phyloP scores from a whole-genome alignment of 345 rosid genomes.

The Odontarrhena argentea region DNA sequence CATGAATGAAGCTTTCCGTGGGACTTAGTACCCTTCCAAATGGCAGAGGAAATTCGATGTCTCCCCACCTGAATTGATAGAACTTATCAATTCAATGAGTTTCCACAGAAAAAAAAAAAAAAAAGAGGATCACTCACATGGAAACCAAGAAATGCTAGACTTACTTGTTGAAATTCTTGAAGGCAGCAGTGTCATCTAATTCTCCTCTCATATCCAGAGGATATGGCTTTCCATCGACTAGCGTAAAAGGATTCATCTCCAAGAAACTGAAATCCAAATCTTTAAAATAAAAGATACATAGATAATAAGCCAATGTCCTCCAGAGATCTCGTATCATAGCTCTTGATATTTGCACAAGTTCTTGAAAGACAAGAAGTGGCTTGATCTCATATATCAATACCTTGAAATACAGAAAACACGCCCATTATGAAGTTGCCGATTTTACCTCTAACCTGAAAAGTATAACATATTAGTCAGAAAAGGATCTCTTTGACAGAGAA shows the following conservation, averaged over 20 bases:
- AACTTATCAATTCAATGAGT: conserved; percentile 18
- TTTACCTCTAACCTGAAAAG: conserved; percentile 69
- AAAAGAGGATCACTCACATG: background rate
- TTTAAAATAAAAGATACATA: conserved; percentile 33
- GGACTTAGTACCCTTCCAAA: conserved; percentile 92
- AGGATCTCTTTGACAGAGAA: conserved; percentile 1
- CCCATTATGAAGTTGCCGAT: conserved; percentile 77
- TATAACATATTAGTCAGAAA: conserved; percentile 2
- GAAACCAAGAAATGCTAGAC: conserved; percentile 17
- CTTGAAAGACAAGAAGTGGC: conserved; percentile 15
- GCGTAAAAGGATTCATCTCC: conserved; percentile 95
- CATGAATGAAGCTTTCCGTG: conserved; percentile 77
- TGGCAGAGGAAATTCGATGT: conserved; percentile 84
- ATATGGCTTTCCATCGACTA: conserved; percentile 84
- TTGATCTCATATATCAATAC: conserved; percentile 43
- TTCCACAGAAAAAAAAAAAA: conserved; percentile 1
- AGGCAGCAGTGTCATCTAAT: conserved; percentile 93
- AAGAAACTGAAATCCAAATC: conserved; percentile 92
- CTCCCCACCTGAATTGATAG: conserved; percentile 70
- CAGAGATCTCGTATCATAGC: conserved; percentile 5
- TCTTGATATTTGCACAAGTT: conserved; percentile 9
- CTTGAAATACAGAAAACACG: conserved; percentile 81
- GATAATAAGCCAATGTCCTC: conserved; percentile 1
- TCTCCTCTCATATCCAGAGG: conserved; percentile 99
- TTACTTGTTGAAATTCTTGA: conserved; percentile 93